Percentiles rank a stretch among this genome's conserved stretches.
These are phyloP conservation scores for Crassisporium funariophilum DNA, from an alignment of 768 basidiomycete species.

Conservation along the genomic window DNA sequence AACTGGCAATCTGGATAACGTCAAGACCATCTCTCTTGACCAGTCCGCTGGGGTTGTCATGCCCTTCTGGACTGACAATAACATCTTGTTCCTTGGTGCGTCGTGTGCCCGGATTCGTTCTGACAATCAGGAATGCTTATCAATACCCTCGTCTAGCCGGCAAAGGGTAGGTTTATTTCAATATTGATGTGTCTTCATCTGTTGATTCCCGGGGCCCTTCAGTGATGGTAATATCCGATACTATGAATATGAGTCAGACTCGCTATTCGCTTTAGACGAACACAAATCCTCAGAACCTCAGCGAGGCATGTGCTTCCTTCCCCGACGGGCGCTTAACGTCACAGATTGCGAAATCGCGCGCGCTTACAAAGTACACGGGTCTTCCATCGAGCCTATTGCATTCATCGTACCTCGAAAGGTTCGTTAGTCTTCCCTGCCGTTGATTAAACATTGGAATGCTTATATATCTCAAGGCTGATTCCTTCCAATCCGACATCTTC, in stretches of 20 bases:
- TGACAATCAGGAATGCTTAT: slow-evolving; percentile 3
- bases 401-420: slow-evolving; percentile 96
- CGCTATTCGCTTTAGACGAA: slow-evolving; percentile 74
- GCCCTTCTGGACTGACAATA: slow-evolving; percentile 98
- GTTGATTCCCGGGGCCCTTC: slow-evolving; percentile 6
- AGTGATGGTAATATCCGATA: slow-evolving; percentile 98
- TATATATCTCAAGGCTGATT: slow-evolving; percentile 63
- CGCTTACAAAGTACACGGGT: slow-evolving; percentile 83
- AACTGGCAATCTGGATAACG: slow-evolving; percentile 66
- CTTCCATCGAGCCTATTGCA: slow-evolving; percentile 82
- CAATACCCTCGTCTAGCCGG: slow-evolving; percentile 54
- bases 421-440: slow-evolving; percentile 19
- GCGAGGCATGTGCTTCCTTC: slow-evolving; percentile 96
- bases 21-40: slow-evolving; percentile 82
- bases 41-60: slow-evolving; percentile 92
- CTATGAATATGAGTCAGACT: slow-evolving; percentile 92
- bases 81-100: slow-evolving; percentile 81
- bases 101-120: slow-evolving; percentile 4
- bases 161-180: slow-evolving; percentile 63
- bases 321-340: slow-evolving; percentile 86
- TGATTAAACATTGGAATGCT: slow-evolving; percentile 3
- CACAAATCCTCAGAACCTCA: slow-evolving; percentile 92
- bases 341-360: slow-evolving; percentile 93
- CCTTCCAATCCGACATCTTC: slow-evolving; percentile 97
- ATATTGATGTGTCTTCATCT: slow-evolving; percentile 3